Percentiles rank a stretch among this genome's conserved stretches.
Evolutionary conservation across 352 stramenopile species (phyloP).

Genomic region (Pythium utonaiense): DNA sequence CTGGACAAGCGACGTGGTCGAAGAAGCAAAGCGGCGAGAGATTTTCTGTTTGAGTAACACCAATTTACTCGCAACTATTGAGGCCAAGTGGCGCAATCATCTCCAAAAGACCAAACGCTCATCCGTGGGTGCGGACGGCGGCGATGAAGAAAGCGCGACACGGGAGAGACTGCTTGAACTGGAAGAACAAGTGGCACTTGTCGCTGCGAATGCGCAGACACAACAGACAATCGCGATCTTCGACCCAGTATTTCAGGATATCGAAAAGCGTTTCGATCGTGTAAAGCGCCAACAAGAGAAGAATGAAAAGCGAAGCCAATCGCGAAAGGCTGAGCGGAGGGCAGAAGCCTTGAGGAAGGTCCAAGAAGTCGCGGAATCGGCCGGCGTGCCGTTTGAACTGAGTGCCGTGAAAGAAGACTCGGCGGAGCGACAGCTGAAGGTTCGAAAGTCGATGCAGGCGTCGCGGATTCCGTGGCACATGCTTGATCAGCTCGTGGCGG

Average conservation of each 20-base stretch:
- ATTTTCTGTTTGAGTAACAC: constrained; percentile 47
- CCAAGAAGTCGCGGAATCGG: background rate
- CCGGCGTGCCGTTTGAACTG: background rate
- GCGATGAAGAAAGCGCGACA: constrained; percentile 22
- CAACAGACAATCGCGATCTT: constrained; percentile 64
- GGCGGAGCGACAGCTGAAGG: constrained; percentile 12
- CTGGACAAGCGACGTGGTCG: constrained; percentile 45
- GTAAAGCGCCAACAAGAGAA: constrained; percentile 31
- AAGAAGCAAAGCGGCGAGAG: constrained; percentile 45
- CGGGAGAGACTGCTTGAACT: constrained; percentile 22
- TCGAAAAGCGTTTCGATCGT: constrained; percentile 40
- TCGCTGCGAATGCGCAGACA: constrained; percentile 43
- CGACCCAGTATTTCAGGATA: constrained; percentile 52
- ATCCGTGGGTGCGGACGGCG: background rate
- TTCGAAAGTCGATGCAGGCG: constrained; percentile 30
- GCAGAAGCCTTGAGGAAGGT: background rate
- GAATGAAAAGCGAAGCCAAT: constrained; percentile 7
- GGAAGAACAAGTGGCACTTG: constrained; percentile 43
- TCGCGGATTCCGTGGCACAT: constrained; percentile 70
- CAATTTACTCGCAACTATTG: constrained; percentile 46
- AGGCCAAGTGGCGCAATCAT: constrained; percentile 47
- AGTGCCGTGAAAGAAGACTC: background rate
- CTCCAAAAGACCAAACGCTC: background rate
- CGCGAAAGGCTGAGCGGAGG: background rate
- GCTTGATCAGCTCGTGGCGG: constrained; percentile 54